Conservation (phyloP, 495 filamentous ascomycete species). For the Aspergillus funiculosus region DNA sequence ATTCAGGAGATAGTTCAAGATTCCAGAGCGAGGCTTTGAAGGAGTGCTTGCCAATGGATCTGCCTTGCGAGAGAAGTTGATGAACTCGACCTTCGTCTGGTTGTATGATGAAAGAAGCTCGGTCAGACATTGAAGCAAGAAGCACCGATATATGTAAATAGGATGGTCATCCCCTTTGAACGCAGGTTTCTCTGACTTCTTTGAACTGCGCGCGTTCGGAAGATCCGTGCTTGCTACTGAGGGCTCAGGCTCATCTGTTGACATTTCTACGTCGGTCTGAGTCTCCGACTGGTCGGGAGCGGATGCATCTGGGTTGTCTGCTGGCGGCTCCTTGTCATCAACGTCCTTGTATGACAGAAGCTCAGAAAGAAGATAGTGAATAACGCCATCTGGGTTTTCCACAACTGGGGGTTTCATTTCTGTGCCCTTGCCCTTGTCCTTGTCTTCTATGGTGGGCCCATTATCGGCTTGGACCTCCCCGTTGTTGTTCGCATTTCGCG, state of each 20-base stretch:
- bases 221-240: conserved; percentile 34
- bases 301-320: conserved; percentile 45
- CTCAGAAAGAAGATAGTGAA: conserved; percentile 93
- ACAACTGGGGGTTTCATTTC: conserved; percentile 73
- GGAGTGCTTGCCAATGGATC: conserved; percentile 78
- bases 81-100: conserved; percentile 93
- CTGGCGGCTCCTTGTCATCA: conserved; percentile 64
- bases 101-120: conserved; percentile 93
- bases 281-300: conserved; percentile 32
- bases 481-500: conserved; percentile 28
- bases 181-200: conserved; percentile 65
- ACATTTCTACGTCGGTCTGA: conserved; percentile 49
- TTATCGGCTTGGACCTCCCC: conserved; percentile 26
- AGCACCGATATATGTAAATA: conserved; percentile 93
- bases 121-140: conserved; percentile 86
- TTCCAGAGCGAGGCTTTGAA: conserved; percentile 86
- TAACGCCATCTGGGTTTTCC: conserved; percentile 90
- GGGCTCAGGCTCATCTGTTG: conserved; percentile 33
- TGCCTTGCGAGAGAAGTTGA: conserved; percentile 91
- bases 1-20: conserved; percentile 89
- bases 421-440: conserved; percentile 59
- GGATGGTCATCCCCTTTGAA: conserved; percentile 93
- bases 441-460: conserved; percentile 39
- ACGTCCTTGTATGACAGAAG: conserved; percentile 87
- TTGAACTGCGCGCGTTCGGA: conserved; percentile 29